These are phyloP conservation scores for Colletotrichum sp. DNA, from an alignment of 2,329 filamentous ascomycete genomes.

Conservation along the genomic window DNA sequence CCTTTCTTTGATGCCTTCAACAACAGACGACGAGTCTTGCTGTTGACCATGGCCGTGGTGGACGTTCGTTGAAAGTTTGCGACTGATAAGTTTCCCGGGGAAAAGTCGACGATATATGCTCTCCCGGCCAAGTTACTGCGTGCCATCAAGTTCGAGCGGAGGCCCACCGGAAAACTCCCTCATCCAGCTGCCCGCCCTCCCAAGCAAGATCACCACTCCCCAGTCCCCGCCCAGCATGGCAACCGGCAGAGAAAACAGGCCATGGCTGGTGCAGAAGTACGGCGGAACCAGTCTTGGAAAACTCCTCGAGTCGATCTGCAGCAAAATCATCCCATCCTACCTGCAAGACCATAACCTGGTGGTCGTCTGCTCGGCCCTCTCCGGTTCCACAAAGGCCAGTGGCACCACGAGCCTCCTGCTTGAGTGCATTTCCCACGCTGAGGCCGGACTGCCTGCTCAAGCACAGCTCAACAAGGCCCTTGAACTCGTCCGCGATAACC, in stretches of 20 bases:
- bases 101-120: neutral
- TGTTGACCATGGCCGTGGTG: neutral
- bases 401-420: slow-evolving; percentile 90
- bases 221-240: slow-evolving; percentile 5
- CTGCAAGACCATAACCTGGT: slow-evolving; percentile 72
- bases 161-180: neutral
- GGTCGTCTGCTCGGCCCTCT: slow-evolving; percentile 93
- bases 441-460: slow-evolving; percentile 44
- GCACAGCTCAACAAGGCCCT: slow-evolving; percentile 11
- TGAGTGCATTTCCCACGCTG: slow-evolving; percentile 9
- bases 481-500: neutral
- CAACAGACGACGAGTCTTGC: neutral
- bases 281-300: slow-evolving; percentile 95
- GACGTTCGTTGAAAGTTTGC: neutral
- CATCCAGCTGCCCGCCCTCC: neutral
- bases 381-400: slow-evolving; percentile 89
- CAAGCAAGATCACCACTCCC: neutral
- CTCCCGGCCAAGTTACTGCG: neutral
- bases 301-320: slow-evolving; percentile 72
- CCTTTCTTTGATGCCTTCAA: neutral
- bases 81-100: neutral
- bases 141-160: neutral
- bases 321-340: slow-evolving; percentile 15
- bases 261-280: slow-evolving; percentile 93
- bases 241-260: slow-evolving; percentile 41